Conservation (phyloP, 2,329 filamentous ascomycete species). For the Thielaviopsis cerberus region DNA sequence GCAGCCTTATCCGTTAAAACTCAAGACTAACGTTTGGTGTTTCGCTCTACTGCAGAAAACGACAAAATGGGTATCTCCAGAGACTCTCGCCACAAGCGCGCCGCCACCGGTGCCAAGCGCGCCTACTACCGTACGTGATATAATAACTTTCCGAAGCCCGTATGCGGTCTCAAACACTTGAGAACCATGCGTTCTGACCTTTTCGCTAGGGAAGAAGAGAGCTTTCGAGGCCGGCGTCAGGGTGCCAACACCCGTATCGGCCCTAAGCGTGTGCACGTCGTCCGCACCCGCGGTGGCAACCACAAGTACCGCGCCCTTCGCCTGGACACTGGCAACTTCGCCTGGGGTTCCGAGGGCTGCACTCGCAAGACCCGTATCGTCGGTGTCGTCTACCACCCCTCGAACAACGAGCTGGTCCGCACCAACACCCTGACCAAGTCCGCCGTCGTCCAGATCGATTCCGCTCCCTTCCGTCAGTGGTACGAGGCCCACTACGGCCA, state of each 20-base stretch:
- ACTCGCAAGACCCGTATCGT: slow-evolving; percentile 99
- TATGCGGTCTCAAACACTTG: slow-evolving; percentile 26
- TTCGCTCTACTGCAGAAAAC: slow-evolving; percentile 33
- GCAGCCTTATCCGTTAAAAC: neutral
- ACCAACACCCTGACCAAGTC: slow-evolving; percentile 99
- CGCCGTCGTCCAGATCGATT: slow-evolving; percentile 96
- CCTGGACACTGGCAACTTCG: slow-evolving; percentile 98
- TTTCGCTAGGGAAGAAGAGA: slow-evolving; percentile 69
- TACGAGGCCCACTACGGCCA: slow-evolving; percentile 99
- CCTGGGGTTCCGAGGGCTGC: slow-evolving; percentile 94
- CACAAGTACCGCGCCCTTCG: slow-evolving; percentile 98
- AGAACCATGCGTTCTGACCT: slow-evolving; percentile 56
- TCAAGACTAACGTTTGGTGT: slow-evolving; percentile 13
- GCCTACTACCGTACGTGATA: slow-evolving; percentile 66
- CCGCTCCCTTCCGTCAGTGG: slow-evolving; percentile 98
- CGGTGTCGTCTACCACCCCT: slow-evolving; percentile 94
- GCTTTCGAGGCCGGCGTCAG: slow-evolving; percentile 99
- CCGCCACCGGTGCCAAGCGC: slow-evolving; percentile 95
- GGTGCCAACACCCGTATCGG: slow-evolving; percentile 99
- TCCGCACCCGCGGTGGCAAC: slow-evolving; percentile 96
- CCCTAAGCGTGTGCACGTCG: slow-evolving; percentile 85
- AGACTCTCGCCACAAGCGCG: slow-evolving; percentile 99
- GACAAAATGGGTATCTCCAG: slow-evolving; percentile 98
- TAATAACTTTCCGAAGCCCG: slow-evolving; percentile 43
- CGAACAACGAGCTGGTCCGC: slow-evolving; percentile 99